Percentiles rank a stretch among this genome's conserved stretches.
Evolutionary conservation across 768 basidiomycete genomes (phyloP).

Genomic region (Boletellus emodensis): DNA sequence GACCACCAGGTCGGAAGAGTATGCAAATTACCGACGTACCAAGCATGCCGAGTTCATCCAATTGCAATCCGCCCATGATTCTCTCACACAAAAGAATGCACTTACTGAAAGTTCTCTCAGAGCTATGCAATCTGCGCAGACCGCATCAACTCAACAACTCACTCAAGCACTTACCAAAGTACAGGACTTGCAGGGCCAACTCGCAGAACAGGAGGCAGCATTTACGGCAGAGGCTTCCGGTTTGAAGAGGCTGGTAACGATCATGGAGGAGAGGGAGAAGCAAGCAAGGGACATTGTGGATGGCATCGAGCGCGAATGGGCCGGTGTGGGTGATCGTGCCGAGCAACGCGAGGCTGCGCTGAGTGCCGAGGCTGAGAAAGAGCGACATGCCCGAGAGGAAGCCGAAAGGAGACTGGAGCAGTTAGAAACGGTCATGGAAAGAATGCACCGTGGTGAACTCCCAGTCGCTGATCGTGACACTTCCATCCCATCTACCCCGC

Average conservation of each 20-base stretch:
- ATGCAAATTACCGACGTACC: conserved; percentile 72
- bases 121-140: conserved; percentile 67
- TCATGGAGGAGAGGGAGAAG: conserved; percentile 86
- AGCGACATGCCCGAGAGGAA: conserved; percentile 63
- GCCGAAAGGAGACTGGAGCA: conserved; percentile 70
- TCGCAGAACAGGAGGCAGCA: conserved; percentile 82
- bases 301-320: conserved; percentile 79
- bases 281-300: conserved; percentile 82
- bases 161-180: conserved; percentile 72
- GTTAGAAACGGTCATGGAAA: conserved; percentile 66
- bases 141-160: conserved; percentile 68
- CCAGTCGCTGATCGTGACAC: conserved; percentile 48
- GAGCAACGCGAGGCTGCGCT: conserved; percentile 64
- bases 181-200: conserved; percentile 68
- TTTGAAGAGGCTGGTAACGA: conserved; percentile 67
- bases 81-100: conserved; percentile 61
- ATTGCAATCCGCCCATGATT: conserved; percentile 75
- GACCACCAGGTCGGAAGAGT: conserved; percentile 72
- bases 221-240: conserved; percentile 75
- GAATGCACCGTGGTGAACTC: conserved; percentile 69
- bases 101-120: conserved; percentile 67
- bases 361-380: conserved; percentile 67
- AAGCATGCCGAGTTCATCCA: conserved; percentile 76
- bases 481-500: conserved; percentile 37
- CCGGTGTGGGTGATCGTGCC: conserved; percentile 62